Percentiles rank a stretch among this genome's conserved stretches.
Evolutionary conservation across 805 yeast genomes (phyloP).

Genomic region (Barnettozyma vustinii): DNA sequence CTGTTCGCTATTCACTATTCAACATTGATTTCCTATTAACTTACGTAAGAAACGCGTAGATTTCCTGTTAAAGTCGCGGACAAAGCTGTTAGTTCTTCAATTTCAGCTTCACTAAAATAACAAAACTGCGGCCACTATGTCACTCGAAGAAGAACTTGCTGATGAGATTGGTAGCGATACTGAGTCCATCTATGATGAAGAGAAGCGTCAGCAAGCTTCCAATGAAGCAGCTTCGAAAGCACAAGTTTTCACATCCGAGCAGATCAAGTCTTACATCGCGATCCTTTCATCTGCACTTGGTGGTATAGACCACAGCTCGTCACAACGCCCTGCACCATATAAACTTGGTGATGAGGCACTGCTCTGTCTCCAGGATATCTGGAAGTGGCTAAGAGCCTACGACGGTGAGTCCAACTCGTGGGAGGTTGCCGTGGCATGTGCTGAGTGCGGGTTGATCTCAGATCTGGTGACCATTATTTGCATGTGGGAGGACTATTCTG

Average conservation of each 20-base stretch:
- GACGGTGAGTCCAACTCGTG: constrained; percentile 67
- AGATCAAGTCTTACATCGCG: constrained; percentile 62
- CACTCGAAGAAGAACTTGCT: constrained; percentile 10
- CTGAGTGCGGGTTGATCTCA: constrained; percentile 70
- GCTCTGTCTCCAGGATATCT: constrained; percentile 69
- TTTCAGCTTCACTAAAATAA: too few relatives aligned
- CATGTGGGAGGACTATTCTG: constrained; percentile 55
- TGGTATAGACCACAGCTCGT: constrained; percentile 68
- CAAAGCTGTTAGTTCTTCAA: not conserved
- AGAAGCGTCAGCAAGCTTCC: not conserved
- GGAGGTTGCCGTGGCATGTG: constrained; percentile 85
- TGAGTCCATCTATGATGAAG: not conserved
- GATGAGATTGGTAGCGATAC: constrained; percentile 6
- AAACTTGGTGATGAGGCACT: constrained; percentile 82
- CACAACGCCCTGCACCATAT: constrained; percentile 47
- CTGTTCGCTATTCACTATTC: too few relatives aligned
- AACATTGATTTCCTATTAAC: too few relatives aligned
- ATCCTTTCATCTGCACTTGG: constrained; percentile 86
- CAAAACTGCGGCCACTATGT: constrained; percentile 2
- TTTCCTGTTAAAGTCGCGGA: not conserved
- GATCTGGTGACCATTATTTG: constrained; percentile 73
- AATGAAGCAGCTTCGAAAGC: not conserved
- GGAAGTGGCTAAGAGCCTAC: constrained; percentile 79
- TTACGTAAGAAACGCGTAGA: not conserved
- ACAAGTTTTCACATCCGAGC: constrained; percentile 7